Conservation (phyloP, 2,329 filamentous ascomycete genomes). For the Cercospora zeina region DNA sequence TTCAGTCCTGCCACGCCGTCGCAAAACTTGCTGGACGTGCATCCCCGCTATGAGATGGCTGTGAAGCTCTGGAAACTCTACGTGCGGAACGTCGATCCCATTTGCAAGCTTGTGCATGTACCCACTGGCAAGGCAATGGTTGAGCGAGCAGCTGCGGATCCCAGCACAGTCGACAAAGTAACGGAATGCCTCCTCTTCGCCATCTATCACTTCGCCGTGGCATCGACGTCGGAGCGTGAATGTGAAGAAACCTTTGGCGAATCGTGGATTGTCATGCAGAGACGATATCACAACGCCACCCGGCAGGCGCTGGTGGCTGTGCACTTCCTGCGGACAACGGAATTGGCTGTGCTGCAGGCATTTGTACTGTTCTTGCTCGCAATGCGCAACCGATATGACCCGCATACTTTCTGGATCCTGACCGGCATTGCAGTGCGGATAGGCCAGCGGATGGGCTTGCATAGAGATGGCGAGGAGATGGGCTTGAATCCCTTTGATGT, state of each 20-base stretch:
- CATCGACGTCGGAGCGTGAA: conserved; percentile 51
- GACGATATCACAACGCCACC: conserved; percentile 47
- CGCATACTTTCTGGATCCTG: conserved; percentile 63
- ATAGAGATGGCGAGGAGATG: conserved; percentile 57
- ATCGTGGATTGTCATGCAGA: conserved; percentile 42
- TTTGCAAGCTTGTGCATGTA: conserved; percentile 69
- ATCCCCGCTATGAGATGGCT: conserved; percentile 56
- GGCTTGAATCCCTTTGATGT: conserved; percentile 57
- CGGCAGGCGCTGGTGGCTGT: conserved; percentile 68
- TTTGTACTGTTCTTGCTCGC: conserved; percentile 61
- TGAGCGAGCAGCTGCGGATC: conserved; percentile 44
- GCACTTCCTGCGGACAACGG: conserved; percentile 65
- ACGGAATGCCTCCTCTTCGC: conserved; percentile 61
- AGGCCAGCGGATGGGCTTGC: conserved; percentile 61
- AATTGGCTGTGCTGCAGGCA: conserved; percentile 66
- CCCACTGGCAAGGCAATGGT: conserved; percentile 57
- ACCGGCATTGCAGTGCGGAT: conserved; percentile 63
- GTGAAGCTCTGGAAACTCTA: conserved; percentile 60
- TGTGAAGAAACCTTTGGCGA: conserved; percentile 52
- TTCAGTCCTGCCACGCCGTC: conserved; percentile 18
- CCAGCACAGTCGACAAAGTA: conserved; percentile 59
- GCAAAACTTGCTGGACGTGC: conserved; percentile 44
- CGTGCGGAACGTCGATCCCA: conserved; percentile 68
- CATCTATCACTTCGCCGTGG: conserved; percentile 60
- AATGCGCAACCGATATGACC: conserved; percentile 46